Base-by-base conservation (phyloP, 2,329 filamentous ascomycete species). In the Fusarium cicatricum region DNA sequence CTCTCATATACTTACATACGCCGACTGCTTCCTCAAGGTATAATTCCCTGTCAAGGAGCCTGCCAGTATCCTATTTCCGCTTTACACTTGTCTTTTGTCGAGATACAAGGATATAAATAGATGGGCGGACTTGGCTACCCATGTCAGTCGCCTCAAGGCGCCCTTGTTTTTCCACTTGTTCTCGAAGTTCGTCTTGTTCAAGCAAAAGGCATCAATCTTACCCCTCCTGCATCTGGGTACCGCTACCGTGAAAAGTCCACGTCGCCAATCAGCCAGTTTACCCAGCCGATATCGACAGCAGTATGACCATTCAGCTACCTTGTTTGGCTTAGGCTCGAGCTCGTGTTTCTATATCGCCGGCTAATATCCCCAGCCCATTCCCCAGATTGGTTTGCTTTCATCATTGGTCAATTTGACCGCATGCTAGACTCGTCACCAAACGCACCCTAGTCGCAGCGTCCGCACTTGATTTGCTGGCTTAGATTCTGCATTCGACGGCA, bases 371-470 rank as follows among this genome's bases (percentile, higher is more conserved):
- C 39, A 29, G 33, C 14, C 26, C 26, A 15, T 43, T 62, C 54
- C 59, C 54, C 44, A 41, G 45, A 44, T 15, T 51, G 28, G 5
- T 46, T 29, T 28, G 23, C 34, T 31, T 26, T 32, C 28, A 21
- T 28, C 28, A 60, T 62, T 62, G 42, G 59, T 15, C 37, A 26
- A 15, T 21, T 26, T 10, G 31, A n/a, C 58, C 58, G 49, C 59
- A 62, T 62, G 33, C 32, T 14, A 19, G 16, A 37, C 38, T 62
- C 23, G 58, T 62, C 58, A 62, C 49, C 59, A 62, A 32, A 41
- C 32, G 44, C 41, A 51, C 32, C 34, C 16, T 47, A 15, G 10
- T 32, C 43, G 34, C 34, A 26, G 5, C n/a, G 15, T 17, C 26
- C 36, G 43, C 21, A 5, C 11, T 36, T 52, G 33, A 39, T 37